Evolutionary conservation across 768 basidiomycete species (phyloP).

Genomic region (Termitomyces sp.): DNA sequence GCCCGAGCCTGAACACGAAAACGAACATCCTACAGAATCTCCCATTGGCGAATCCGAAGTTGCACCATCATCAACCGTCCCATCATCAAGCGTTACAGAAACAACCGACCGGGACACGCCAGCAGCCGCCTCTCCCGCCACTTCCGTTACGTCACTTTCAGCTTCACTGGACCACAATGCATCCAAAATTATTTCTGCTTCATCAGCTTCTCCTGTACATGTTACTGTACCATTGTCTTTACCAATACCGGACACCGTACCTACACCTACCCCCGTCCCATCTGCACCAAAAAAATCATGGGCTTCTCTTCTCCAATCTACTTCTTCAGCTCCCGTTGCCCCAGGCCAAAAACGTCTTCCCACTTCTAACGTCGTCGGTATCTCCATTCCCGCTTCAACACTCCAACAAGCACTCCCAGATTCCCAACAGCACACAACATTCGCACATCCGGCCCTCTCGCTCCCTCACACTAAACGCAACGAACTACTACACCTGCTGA

Average conservation of each 20-base stretch:
- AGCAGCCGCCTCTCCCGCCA: slow-evolving; percentile 53
- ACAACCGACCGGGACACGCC: slow-evolving; percentile 48
- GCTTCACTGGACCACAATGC: slow-evolving; percentile 35
- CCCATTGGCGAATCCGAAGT: background rate
- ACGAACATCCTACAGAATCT: background rate
- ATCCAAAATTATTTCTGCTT: background rate
- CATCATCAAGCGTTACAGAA: slow-evolving; percentile 49
- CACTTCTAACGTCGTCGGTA: slow-evolving; percentile 67
- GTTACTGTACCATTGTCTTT: slow-evolving; percentile 1
- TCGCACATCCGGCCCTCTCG: slow-evolving; percentile 23
- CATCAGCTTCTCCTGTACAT: slow-evolving; percentile 3
- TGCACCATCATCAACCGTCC: slow-evolving; percentile 29
- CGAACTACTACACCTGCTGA: slow-evolving; percentile 56
- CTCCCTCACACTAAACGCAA: slow-evolving; percentile 25
- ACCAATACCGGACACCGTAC: background rate
- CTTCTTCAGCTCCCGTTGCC: slow-evolving; percentile 31
- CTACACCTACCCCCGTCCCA: slow-evolving; percentile 18
- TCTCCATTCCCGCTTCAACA: slow-evolving; percentile 61
- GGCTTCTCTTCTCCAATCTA: slow-evolving; percentile 64
- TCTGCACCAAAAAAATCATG: slow-evolving; percentile 63
- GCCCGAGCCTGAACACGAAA: background rate
- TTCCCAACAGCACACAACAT: slow-evolving; percentile 18
- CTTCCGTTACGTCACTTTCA: slow-evolving; percentile 43
- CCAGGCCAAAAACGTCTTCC: slow-evolving; percentile 49
- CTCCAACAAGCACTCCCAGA: slow-evolving; percentile 10